Conservation (phyloP, 2,329 filamentous ascomycete genomes). For the Penicillium sp. region DNA sequence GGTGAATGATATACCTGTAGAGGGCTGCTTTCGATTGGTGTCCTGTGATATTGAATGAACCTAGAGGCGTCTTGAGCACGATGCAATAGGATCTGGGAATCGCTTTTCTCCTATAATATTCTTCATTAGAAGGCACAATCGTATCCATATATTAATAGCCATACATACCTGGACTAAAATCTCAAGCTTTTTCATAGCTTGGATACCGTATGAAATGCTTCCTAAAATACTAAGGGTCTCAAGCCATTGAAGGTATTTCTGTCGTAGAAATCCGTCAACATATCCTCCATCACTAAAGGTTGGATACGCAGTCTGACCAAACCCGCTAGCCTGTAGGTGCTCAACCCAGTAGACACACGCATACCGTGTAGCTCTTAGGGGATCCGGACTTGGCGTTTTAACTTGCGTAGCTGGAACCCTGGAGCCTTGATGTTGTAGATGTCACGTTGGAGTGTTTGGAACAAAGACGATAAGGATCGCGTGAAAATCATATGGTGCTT, state of each 20-base stretch:
- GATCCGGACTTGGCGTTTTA: conserved; percentile 23
- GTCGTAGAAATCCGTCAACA: conserved; percentile 20
- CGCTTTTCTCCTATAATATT: not conserved
- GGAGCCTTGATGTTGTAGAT: no score
- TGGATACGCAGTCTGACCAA: not conserved
- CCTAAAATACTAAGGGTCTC: no score
- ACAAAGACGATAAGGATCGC: not conserved
- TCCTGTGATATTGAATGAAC: conserved; percentile 26
- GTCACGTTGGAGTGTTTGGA: no score
- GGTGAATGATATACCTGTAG: conserved; percentile 30
- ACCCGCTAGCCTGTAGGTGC: conserved; percentile 26
- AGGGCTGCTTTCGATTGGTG: conserved; percentile 22
- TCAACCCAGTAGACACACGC: conserved; percentile 36
- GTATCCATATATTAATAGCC: no score
- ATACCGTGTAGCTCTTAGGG: conserved; percentile 30
- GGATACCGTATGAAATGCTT: no score
- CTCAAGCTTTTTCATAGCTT: no score
- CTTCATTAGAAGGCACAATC: no score
- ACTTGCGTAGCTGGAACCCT: conserved; percentile 19
- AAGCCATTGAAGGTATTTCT: no score
- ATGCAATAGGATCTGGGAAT: not conserved
- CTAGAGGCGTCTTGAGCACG: conserved; percentile 25
- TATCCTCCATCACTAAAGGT: conserved; percentile 10
- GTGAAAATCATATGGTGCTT: not conserved
- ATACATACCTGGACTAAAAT: no score